Evolutionary conservation across 1,139 yeast species (phyloP).

Genomic region (Martiniozyma asiatica): DNA sequence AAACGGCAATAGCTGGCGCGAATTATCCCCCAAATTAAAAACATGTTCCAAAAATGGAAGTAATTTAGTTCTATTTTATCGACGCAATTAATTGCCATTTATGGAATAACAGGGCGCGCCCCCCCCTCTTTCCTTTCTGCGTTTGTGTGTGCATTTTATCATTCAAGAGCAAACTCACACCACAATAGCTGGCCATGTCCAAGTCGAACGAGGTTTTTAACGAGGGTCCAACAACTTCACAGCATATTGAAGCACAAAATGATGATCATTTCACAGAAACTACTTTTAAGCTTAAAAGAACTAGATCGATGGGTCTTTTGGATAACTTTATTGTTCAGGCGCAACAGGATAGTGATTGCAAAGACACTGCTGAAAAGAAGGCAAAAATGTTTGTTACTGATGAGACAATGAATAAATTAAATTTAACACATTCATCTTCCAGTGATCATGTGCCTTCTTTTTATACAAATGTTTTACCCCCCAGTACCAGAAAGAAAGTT

Average conservation of each 20-base stretch:
- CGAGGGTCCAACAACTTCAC: constrained; percentile 27
- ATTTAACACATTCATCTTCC: constrained; percentile 7
- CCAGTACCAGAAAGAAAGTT: not conserved
- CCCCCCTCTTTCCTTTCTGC: too few species aligned
- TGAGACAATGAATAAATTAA: constrained; percentile 19
- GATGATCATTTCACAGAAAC: constrained; percentile 62
- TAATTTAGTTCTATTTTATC: too few species aligned
- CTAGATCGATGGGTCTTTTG: constrained; percentile 71
- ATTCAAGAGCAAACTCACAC: too few species aligned
- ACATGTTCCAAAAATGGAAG: too few species aligned
- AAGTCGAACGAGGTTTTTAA: constrained; percentile 19
- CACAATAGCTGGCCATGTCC: too few species aligned
- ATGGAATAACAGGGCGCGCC: too few species aligned
- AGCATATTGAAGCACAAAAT: constrained; percentile 52
- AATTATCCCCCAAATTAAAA: too few species aligned
- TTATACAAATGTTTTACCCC: too few species aligned
- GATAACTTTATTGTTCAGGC: constrained; percentile 46
- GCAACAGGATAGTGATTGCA: constrained; percentile 6
- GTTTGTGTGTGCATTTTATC: too few species aligned
- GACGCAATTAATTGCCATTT: too few species aligned
- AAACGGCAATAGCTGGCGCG: too few species aligned
- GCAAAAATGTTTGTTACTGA: constrained; percentile 3
- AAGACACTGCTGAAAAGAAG: not conserved
- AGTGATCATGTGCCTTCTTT: not conserved
- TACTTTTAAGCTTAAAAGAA: constrained; percentile 68